These are phyloP conservation scores for Malassezia furfur DNA, from an alignment of 1,284 basidiomycete species.

Conservation along the genomic window DNA sequence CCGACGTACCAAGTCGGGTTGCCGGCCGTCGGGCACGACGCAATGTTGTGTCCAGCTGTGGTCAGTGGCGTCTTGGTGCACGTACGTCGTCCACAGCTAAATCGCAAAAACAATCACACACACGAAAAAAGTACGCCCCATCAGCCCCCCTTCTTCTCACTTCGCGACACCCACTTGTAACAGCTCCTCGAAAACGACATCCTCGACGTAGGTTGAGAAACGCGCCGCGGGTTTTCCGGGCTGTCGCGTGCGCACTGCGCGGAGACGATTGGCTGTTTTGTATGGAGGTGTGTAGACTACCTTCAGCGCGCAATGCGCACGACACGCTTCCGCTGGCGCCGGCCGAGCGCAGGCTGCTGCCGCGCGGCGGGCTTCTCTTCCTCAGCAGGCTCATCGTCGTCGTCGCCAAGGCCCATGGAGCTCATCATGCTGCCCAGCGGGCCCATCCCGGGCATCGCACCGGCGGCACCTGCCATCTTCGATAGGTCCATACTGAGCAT, in stretches of 20 bases:
- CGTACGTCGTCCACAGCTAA: constrained; percentile 20
- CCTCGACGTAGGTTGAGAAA: background rate
- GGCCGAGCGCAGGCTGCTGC: constrained; percentile 26
- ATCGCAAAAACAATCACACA: constrained; percentile 1
- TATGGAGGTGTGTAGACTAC: constrained; percentile 15
- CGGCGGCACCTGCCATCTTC: constrained; percentile 34
- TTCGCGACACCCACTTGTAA: constrained; percentile 18
- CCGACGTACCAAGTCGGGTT: constrained; percentile 35
- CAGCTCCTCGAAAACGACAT: constrained; percentile 18
- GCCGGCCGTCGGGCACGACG: constrained; percentile 40
- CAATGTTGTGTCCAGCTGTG: constrained; percentile 42
- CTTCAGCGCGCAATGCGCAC: constrained; percentile 38
- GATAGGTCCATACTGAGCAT: constrained; percentile 40
- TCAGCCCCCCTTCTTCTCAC: constrained; percentile 4
- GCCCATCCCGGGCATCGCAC: constrained; percentile 21
- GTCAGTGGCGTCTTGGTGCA: background rate
- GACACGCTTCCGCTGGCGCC: constrained; percentile 39
- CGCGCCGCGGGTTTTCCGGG: background rate
- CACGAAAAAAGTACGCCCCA: background rate
- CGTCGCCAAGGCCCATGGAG: constrained; percentile 34
- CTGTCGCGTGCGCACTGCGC: constrained; percentile 11
- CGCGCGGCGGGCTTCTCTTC: constrained; percentile 26
- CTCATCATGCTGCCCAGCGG: constrained; percentile 42
- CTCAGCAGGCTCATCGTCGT: constrained; percentile 33
- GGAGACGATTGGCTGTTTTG: constrained; percentile 7